phyloP scores from a whole-genome alignment of 106 monocot genomes.

The Phalaenopsis aphrodite region DNA sequence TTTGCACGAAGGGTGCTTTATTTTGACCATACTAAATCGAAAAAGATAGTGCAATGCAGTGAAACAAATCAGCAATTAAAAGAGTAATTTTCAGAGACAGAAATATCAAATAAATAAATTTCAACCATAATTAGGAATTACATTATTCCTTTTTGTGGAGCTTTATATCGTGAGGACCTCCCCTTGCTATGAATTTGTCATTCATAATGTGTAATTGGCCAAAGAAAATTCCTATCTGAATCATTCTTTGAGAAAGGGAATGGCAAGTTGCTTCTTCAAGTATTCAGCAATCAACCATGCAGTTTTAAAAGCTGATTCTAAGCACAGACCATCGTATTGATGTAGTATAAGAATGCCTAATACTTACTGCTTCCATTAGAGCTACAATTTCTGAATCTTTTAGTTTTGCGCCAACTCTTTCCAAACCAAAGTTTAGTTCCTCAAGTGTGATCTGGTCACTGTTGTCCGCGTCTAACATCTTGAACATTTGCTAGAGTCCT shows the following conservation, averaged over 20 bases:
- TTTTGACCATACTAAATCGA: no score
- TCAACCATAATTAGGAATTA: not conserved
- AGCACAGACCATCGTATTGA: not conserved
- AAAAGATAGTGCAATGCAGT: no score
- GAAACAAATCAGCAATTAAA: no score
- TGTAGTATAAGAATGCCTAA: not conserved
- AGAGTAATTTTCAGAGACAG: no score
- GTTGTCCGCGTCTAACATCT: slow-evolving; percentile 23
- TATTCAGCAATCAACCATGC: not conserved
- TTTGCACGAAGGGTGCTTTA: not conserved
- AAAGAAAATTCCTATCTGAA: not conserved
- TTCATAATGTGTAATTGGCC: not conserved
- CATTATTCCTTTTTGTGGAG: not conserved
- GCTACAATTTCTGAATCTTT: slow-evolving; percentile 19
- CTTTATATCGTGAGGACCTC: no score
- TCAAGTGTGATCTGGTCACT: slow-evolving; percentile 25
- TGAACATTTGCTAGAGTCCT: slow-evolving; percentile 22
- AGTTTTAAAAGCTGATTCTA: not conserved
- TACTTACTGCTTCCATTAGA: slow-evolving; percentile 26
- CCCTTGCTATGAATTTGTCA: not conserved
- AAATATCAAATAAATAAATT: not conserved
- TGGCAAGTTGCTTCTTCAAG: no score
- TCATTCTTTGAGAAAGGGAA: not conserved
- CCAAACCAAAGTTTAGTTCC: slow-evolving; percentile 19
- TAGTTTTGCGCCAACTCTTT: slow-evolving; percentile 23